A percentile compares a stretch with the other conserved stretches of the same genome.
These are phyloP conservation scores for Penicillium thymicola DNA, from an alignment of 2,329 filamentous ascomycete species.

Conservation along the genomic window DNA sequence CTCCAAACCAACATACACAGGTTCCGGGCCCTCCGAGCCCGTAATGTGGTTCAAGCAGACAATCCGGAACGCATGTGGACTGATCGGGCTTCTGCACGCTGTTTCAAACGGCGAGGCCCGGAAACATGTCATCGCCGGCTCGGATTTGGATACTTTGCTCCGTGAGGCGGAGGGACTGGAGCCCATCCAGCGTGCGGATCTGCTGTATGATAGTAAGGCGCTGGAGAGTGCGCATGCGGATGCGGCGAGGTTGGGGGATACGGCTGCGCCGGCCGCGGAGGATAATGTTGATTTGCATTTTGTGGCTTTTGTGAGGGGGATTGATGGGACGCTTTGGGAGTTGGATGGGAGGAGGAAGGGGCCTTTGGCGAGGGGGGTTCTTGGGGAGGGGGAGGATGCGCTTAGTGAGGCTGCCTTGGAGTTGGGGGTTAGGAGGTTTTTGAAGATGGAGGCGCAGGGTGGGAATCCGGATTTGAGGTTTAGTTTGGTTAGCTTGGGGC, in stretches of 20 bases:
- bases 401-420: conserved; percentile 71
- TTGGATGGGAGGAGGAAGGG: conserved; percentile 73
- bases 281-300: conserved; percentile 91
- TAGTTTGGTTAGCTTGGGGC: conserved; percentile 60
- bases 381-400: conserved; percentile 64
- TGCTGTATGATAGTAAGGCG: conserved; percentile 72
- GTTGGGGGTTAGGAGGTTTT: conserved; percentile 62
- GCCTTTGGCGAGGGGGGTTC: conserved; percentile 63
- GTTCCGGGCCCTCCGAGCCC: conserved; percentile 65
- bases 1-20: conserved; percentile 60
- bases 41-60: conserved; percentile 95
- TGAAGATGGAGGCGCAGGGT: conserved; percentile 56
- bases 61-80: conserved; percentile 86
- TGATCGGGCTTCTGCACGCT: conserved; percentile 84
- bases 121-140: conserved; percentile 55
- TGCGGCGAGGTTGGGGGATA: conserved; percentile 75
- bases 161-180: conserved; percentile 66
- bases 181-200: conserved; percentile 62
- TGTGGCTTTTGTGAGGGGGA: conserved; percentile 83
- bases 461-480: conserved; percentile 59
- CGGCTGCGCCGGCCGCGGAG: conserved; percentile 70
- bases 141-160: conserved; percentile 56
- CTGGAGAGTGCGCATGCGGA: conserved; percentile 75
- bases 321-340: conserved; percentile 72
- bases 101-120: conserved; percentile 72